Base-by-base conservation (phyloP, 805 yeast genomes). In the Lipomyces lipofer region DNA sequence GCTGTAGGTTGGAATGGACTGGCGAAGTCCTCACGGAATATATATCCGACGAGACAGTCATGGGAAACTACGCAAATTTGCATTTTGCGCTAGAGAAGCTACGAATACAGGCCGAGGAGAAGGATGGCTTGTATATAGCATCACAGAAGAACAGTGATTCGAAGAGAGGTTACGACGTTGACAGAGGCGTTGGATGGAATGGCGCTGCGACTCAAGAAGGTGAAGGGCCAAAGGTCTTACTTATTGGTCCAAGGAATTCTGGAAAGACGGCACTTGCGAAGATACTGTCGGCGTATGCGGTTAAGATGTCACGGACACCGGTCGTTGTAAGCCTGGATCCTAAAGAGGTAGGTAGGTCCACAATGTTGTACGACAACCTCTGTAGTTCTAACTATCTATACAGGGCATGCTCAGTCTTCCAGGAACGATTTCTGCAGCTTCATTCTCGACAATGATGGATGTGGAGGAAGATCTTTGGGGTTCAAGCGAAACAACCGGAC, bases 191-290 rank as follows among this genome's bases (percentile, higher is more conserved):
- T 36, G 40, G 5, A 6, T n/a, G n/a, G n/a, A n/a, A n/a, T n/a
- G n/a, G n/a, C n/a, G n/a, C n/a, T n/a, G n/a, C n/a, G n/a, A n/a
- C n/a, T n/a, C 69, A 38, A 19, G 56, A 47, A 27, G 49, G 50
- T 3, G 63, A 56, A 8, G 66, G 72, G 0, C 87, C 88, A 0
- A 68, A 74, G n/a, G 85, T 88, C 1, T 70, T 94, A 59, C 75
- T 94, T 0, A 62, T 90, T 13, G 99, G 99, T 1, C 80, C 80
- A 2, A 69, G 77, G 40, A 81, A 77, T 64, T 75, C 85, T 2
- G 99, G 99, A 0, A 94, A 94, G 68, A 81, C 97, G 0, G 68
- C 90, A 0, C 67, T 94, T 25, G 74, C 83, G 21, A 86, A 88
- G 65, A 82, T 82, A 0, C 71, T 94, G 43, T 75, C 80, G 2